Evolutionary conservation across 768 basidiomycete species (phyloP), one percentile per base, ranked within the genome.

Genomic region (Phaffia australis): DNA sequence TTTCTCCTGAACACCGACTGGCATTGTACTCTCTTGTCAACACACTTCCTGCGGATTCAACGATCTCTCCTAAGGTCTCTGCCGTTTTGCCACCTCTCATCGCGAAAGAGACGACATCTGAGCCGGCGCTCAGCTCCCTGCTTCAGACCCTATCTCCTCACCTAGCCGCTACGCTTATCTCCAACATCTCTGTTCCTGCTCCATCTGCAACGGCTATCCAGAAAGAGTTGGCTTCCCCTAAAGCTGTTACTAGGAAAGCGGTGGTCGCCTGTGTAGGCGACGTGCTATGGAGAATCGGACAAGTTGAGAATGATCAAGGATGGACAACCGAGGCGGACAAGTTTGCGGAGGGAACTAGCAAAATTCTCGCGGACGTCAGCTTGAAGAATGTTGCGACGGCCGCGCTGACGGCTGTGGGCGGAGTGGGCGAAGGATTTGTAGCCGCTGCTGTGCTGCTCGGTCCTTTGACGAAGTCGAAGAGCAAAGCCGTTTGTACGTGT

Each of bases 391-490:
- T 87, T 21, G 77, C 83, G 8, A 76, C 79, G 19, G 87, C 84
- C 72, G 82, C 86, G 0, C 72, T 87, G 55, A 83, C 80, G 60
- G 77, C 81, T 0, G 74, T 81, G 52, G 82, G 81, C 0, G 87
- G 87, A 0, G 85, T 87, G n/a, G 73, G 88, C 51, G 93, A 95
- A 72, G 91, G 87, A 0, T 94, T 91, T 73, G 81, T 92, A 16
- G 84, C 88, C 0, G 74, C 84, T 27, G 82, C 88, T 1, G 76
- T 85, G 2, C 76, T 90, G 11, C 79, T 90, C 7, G 85, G 86
- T 0, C 84, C 85, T 0, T 72, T 87, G 51, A 72, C 80, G 3
- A 57, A 60, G 54, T 72, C 69, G 25, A 77, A 58, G 46, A 69
- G 67, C 60, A 47, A 60, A 49, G 48, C 42, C 32, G 54, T 84